Evolutionary conservation across 177 flowering plant genomes (phyloP), one percentile per base, ranked within the genome.

Genomic region (Vitis hybrid): DNA sequence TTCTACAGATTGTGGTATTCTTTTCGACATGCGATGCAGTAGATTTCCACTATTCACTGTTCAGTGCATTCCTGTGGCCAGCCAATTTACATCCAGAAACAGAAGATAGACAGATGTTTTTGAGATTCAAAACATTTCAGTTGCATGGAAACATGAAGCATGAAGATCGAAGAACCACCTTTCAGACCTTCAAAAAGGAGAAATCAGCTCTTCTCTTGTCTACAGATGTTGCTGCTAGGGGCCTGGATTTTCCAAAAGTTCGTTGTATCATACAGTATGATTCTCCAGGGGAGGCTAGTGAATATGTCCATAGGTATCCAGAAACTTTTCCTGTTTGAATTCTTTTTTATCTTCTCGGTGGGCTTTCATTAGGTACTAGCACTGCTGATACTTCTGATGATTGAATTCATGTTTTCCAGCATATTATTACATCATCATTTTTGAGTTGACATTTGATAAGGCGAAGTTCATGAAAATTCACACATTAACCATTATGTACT

Each of bases 181-280:
- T 89, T 83, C 87, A 86, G 68, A 75, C 86, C 52, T 91, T 95
- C 56, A 89, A 88, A 71, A 74, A 86, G 30, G 97, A 90, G 66
- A 90, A 89, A 66, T 81, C 79, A 19, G 92, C 97, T 30, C 87
- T 95, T 55, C 90, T 95, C 1, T 78, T 95, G 75, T 89, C 92
- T 72, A 93, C 97, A 8, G 99, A 95, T 88, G 87, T 95, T 77
- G 82, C 93, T 81, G 97, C 99, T 62, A 89, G 99, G 77, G 99
- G 98, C 61, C 78, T 93, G 70, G 98, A 93, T 84, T 89, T 95
- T 69, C 98, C 98, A 8, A 83, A 90, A 77, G 97, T 93, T 64
- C 85, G 79, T 76, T 89, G 86, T 69, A 91, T 95, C 67, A 85
- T 95, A 75, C 99, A 95, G 77, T 95, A 95, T 77, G 99, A 95